Evolutionary conservation across 345 rosid species (phyloP).

Genomic region (Eucalyptus caleyi): DNA sequence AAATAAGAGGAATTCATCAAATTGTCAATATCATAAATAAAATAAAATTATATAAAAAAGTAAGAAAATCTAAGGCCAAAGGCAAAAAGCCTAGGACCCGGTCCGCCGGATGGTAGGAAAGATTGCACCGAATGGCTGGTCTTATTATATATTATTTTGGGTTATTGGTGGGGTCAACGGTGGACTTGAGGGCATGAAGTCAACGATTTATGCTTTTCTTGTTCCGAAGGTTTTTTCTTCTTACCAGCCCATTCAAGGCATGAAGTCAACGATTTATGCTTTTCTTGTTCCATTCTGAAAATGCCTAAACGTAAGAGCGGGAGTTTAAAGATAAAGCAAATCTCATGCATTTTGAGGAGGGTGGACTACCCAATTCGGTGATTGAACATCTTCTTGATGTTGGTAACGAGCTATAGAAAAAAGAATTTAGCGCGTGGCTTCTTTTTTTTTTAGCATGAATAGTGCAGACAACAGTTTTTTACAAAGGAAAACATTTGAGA

Average conservation of each 20-base stretch:
- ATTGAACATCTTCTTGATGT: not conserved
- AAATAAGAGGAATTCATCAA: not conserved
- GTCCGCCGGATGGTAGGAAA: not conserved
- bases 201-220: not conserved
- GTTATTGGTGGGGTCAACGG: not conserved
- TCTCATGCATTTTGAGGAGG: not conserved
- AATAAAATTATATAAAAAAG: not conserved
- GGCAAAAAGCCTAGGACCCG: not conserved
- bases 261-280: not conserved
- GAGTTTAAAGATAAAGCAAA: not conserved
- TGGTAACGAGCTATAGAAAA: not conserved
- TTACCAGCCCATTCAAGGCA: no score
- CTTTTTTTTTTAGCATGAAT: not conserved
- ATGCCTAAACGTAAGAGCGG: not conserved
- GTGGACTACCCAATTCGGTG: not conserved
- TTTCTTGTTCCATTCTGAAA: not conserved
- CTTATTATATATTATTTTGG: not conserved
- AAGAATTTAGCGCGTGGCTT: accelerated
- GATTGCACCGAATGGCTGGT: not conserved
- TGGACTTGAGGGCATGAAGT: not conserved
- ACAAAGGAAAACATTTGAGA: not conserved
- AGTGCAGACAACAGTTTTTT: not conserved
- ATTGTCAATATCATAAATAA: not conserved
- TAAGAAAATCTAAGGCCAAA: not conserved
- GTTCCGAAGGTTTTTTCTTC: no score